Evolutionary conservation across 148 eudicot species (phyloP).

Genomic region (Dianthus caryophyllus): DNA sequence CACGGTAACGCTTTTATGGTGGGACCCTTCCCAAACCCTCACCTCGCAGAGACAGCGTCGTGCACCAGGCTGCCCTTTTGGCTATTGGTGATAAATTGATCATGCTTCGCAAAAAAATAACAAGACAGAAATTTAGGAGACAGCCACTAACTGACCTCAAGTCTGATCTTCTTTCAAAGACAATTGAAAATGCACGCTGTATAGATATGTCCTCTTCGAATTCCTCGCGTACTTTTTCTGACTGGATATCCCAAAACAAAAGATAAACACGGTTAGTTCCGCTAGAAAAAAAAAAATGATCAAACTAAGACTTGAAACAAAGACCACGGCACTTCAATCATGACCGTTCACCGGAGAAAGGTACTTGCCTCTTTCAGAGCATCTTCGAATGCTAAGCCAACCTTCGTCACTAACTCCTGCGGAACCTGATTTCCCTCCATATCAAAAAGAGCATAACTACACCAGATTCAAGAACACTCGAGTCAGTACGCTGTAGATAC

Average conservation of each 20-base stretch:
- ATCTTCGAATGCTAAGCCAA: slow-evolving; percentile 79
- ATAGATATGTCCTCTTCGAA: slow-evolving; percentile 72
- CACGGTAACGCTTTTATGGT: too few species aligned
- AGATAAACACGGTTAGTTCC: slow-evolving; percentile 12
- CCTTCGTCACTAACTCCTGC: slow-evolving; percentile 71
- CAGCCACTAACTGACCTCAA: slow-evolving; percentile 39
- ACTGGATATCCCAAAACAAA: slow-evolving; percentile 37
- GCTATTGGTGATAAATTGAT: too few species aligned
- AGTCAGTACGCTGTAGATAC: not conserved
- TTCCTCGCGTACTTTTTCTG: slow-evolving; percentile 67
- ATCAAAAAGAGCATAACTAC: slow-evolving; percentile 94
- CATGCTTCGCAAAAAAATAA: not conserved
- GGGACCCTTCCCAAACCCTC: too few species aligned
- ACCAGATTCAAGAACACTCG: slow-evolving; percentile 12
- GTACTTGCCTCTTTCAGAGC: slow-evolving; percentile 70
- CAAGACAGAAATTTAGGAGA: not conserved
- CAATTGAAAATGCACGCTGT: slow-evolving; percentile 61
- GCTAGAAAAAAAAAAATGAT: slow-evolving; percentile 1
- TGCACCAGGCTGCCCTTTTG: too few species aligned
- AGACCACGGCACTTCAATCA: not conserved
- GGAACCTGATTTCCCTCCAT: slow-evolving; percentile 94
- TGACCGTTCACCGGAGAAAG: not conserved
- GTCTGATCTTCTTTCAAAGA: slow-evolving; percentile 81
- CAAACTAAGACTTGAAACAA: not conserved
- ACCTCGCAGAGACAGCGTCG: too few species aligned